These are phyloP conservation scores for Juglanconis juglandina DNA, from an alignment of 2,329 filamentous ascomycete genomes.

Conservation along the genomic window DNA sequence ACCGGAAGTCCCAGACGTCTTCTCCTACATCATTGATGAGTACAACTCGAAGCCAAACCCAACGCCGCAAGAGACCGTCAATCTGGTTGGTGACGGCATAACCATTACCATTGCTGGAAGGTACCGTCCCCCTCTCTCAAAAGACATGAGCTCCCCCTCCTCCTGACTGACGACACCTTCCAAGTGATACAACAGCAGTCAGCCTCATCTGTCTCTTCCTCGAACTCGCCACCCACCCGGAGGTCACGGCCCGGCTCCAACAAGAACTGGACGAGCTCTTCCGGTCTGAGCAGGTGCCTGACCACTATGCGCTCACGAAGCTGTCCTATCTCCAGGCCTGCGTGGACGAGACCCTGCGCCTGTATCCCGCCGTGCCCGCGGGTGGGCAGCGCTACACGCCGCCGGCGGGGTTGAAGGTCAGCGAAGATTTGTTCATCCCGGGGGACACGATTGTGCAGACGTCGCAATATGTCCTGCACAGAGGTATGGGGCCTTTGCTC, in stretches of 20 bases:
- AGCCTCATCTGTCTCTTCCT: slow-evolving; percentile 12
- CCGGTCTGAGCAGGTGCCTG: neutral
- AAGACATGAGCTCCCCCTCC: neutral
- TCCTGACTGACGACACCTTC: neutral
- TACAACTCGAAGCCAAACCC: slow-evolving; percentile 1
- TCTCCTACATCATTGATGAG: slow-evolving; percentile 13
- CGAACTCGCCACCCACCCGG: slow-evolving; percentile 11
- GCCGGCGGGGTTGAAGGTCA: slow-evolving; percentile 4
- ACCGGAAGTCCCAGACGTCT: slow-evolving; percentile 8
- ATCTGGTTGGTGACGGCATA: slow-evolving; percentile 6
- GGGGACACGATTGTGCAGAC: slow-evolving; percentile 8
- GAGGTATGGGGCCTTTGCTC: neutral
- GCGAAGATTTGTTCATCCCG: slow-evolving; percentile 9
- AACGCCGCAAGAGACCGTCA: neutral
- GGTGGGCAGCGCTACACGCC: slow-evolving; percentile 6
- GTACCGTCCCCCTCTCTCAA: neutral
- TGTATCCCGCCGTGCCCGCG: slow-evolving; percentile 7
- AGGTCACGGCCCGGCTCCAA: neutral
- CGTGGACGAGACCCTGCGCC: slow-evolving; percentile 14
- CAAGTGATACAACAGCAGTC: slow-evolving; percentile 11
- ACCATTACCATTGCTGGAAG: slow-evolving; percentile 12
- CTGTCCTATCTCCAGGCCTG: slow-evolving; percentile 11
- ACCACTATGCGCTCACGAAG: slow-evolving; percentile 2
- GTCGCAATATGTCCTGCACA: slow-evolving; percentile 8
- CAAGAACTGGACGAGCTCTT: slow-evolving; percentile 8